A percentile compares a stretch with the other conserved stretches of the same genome.
These are phyloP conservation scores for Chlorencoelia australis DNA, from an alignment of 2,329 filamentous ascomycete genomes.

Conservation along the genomic window DNA sequence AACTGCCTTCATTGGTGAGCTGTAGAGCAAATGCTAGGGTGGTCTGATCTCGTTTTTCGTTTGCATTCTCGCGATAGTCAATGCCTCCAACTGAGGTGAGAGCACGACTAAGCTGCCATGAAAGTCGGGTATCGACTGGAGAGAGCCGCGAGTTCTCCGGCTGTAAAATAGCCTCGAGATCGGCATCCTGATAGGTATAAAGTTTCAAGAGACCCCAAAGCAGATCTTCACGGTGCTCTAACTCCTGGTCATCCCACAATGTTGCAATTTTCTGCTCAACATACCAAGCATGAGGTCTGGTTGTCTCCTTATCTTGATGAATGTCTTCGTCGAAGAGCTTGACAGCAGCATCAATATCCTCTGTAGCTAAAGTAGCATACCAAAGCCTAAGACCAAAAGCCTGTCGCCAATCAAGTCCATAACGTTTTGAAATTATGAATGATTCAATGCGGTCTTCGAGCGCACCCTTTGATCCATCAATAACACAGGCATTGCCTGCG, in stretches of 20 bases:
- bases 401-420: slow-evolving; percentile 85
- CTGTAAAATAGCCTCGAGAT: slow-evolving; percentile 61
- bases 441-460: slow-evolving; percentile 71
- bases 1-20: slow-evolving; percentile 53
- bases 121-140: slow-evolving; percentile 63
- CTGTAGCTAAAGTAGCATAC: slow-evolving; percentile 65
- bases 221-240: slow-evolving; percentile 58
- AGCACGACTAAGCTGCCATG: slow-evolving; percentile 75
- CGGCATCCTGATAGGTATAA: slow-evolving; percentile 52
- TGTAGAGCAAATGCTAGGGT: slow-evolving; percentile 56
- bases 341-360: slow-evolving; percentile 64
- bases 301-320: slow-evolving; percentile 54
- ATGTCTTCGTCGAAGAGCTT: slow-evolving; percentile 65
- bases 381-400: slow-evolving; percentile 85
- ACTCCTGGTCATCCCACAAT: slow-evolving; percentile 50
- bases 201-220: slow-evolving; percentile 81
- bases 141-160: slow-evolving; percentile 70
- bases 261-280: slow-evolving; percentile 46
- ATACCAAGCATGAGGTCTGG: slow-evolving; percentile 64
- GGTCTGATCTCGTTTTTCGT: slow-evolving; percentile 53
- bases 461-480: slow-evolving; percentile 64
- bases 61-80: slow-evolving; percentile 41
- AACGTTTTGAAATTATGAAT: slow-evolving; percentile 75
- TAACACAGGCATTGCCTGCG: slow-evolving; percentile 76
- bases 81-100: slow-evolving; percentile 41